A percentile compares a stretch with the other conserved stretches of the same genome.
These are phyloP conservation scores for Fraxinus xanthoxyloides DNA, from an alignment of 305 asterid genomes.

Conservation along the genomic window DNA sequence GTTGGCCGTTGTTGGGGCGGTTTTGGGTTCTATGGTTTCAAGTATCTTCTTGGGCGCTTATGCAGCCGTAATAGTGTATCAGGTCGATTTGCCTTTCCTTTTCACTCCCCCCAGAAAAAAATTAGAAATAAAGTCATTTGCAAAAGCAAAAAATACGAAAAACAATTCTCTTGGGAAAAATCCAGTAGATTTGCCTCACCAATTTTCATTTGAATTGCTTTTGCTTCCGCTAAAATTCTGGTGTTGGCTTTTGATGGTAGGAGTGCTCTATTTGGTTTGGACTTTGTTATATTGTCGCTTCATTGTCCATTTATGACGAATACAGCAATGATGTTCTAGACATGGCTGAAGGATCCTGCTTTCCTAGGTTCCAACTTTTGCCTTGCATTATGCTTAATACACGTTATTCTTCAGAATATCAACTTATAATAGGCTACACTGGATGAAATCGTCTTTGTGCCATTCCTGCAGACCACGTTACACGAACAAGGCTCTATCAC, in stretches of 20 bases:
- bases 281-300: conserved; percentile 74
- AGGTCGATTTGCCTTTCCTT: conserved; percentile 46
- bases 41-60: conserved; percentile 82
- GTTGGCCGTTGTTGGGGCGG: conserved; percentile 78
- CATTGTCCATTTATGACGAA: conserved; percentile 84
- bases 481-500: conserved; percentile 42
- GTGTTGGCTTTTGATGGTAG: conserved; percentile 36
- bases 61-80: conserved; percentile 76
- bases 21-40: conserved; percentile 68
- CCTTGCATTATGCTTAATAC: not conserved
- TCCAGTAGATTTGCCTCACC: not conserved
- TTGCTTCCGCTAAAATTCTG: not conserved
- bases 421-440: not conserved
- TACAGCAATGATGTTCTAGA: conserved; percentile 92
- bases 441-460: conserved; percentile 5
- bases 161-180: not conserved
- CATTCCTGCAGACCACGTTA: conserved; percentile 64
- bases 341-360: conserved; percentile 94
- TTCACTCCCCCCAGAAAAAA: not conserved
- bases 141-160: not conserved
- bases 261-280: conserved; percentile 88
- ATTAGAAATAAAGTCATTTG: not conserved
- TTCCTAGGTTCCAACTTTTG: conserved; percentile 57
- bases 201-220: not conserved
- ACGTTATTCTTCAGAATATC: not conserved